Evolutionary conservation across 352 stramenopile genomes (phyloP).

Genomic region (Halophytophthora polymorphica): DNA sequence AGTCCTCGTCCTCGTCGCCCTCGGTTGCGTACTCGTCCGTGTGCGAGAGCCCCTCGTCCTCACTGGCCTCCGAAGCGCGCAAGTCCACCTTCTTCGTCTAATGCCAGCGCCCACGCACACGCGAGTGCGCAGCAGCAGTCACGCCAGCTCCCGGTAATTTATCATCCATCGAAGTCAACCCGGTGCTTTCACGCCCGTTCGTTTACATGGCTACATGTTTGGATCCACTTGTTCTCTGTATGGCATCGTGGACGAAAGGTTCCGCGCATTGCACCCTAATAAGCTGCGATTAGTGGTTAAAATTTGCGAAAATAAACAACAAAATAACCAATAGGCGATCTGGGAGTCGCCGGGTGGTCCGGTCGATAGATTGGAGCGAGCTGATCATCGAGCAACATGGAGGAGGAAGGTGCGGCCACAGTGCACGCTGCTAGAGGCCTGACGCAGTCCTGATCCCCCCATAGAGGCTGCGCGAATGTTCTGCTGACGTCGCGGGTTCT

Average conservation of each 20-base stretch:
- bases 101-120: neutral
- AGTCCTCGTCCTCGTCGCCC: conserved; percentile 40
- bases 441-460: too few relatives aligned
- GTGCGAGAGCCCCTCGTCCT: conserved; percentile 46
- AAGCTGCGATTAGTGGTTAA: neutral
- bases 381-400: conserved; percentile 10
- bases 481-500: neutral
- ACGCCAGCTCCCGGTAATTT: conserved; percentile 10
- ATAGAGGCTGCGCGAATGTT: too few relatives aligned
- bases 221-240: too few relatives aligned
- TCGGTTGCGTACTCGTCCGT: conserved; percentile 66
- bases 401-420: conserved; percentile 21
- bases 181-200: neutral
- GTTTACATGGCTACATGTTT: conserved; percentile 9
- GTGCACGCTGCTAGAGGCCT: neutral
- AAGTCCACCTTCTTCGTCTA: conserved; percentile 64
- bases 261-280: too few relatives aligned
- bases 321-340: neutral
- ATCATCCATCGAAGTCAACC: conserved; percentile 9
- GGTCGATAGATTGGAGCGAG: neutral
- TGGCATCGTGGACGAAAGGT: too few relatives aligned
- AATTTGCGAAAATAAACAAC: neutral
- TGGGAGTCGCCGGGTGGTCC: neutral
- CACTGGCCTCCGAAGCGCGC: conserved; percentile 16
- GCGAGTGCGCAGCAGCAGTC: neutral